These are phyloP conservation scores for Paraphaeosphaeria sporulosa DNA, from an alignment of 2,329 filamentous ascomycete species.

Conservation along the genomic window DNA sequence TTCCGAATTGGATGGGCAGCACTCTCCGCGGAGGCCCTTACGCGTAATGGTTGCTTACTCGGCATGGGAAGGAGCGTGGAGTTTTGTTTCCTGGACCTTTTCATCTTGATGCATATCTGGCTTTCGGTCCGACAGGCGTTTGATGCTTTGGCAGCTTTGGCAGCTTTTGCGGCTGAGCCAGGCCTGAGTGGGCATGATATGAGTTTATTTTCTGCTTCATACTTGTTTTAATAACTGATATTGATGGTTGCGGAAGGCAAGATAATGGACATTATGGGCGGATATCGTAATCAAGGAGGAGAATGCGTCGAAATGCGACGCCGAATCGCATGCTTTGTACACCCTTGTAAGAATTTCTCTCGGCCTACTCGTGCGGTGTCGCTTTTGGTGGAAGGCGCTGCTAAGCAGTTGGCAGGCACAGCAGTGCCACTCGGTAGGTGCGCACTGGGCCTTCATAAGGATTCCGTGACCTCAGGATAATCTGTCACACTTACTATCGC, in stretches of 20 bases:
- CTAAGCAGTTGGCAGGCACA: no score
- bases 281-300: background rate
- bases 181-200: background rate
- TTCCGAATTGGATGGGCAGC: background rate
- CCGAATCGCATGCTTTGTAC: no score
- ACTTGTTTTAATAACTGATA: background rate
- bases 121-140: no score
- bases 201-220: background rate
- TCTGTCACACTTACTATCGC: no score
- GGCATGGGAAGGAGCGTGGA: background rate
- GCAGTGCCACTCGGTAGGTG: no score
- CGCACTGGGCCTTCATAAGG: no score
- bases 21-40: background rate
- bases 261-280: background rate
- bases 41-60: slow-evolving; percentile 12
- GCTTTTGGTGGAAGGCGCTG: no score
- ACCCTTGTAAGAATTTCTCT: no score
- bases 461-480: no score
- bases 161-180: background rate
- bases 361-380: no score
- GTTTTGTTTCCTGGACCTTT: background rate
- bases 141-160: background rate
- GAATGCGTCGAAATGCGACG: no score
- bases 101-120: background rate
- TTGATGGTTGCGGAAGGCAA: background rate